Conservation (phyloP, 2,329 filamentous ascomycete species). For the Trichoderma breve region DNA sequence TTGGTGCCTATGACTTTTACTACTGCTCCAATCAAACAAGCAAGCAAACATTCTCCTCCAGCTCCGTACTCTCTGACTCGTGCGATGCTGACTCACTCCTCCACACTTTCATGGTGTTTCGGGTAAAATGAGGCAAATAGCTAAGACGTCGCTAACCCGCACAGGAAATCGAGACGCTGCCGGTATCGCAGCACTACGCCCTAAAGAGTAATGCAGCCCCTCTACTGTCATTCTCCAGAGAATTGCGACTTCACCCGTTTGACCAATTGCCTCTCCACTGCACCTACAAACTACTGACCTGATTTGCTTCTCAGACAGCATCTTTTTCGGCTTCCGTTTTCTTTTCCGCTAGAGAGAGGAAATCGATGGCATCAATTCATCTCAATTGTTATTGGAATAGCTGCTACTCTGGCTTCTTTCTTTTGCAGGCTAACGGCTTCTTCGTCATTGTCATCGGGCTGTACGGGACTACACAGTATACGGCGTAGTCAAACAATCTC, state of each 20-base stretch:
- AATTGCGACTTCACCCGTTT: constrained; percentile 6
- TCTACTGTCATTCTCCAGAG: constrained; percentile 14
- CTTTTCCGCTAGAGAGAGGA: not conserved
- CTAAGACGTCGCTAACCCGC: not conserved
- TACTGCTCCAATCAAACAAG: not conserved
- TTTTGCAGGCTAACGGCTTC: not conserved
- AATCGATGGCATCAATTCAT: not conserved
- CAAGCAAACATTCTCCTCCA: not conserved
- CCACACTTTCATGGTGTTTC: not conserved
- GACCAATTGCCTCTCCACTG: not conserved
- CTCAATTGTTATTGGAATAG: not conserved
- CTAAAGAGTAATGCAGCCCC: constrained; percentile 1
- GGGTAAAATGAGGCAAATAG: not conserved
- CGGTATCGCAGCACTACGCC: constrained; percentile 13
- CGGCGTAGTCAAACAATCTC: not conserved
- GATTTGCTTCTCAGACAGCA: not conserved
- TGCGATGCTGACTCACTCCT: not conserved
- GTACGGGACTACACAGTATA: constrained; percentile 6
- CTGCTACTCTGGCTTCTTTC: not conserved
- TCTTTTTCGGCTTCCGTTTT: not conserved
- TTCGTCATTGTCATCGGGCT: not conserved
- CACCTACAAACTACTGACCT: not conserved
- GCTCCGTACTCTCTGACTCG: not conserved
- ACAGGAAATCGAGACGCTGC: not conserved
- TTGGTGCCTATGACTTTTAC: not conserved